Base-by-base conservation (phyloP, 768 basidiomycete species). In the Podaxis pistillaris region DNA sequence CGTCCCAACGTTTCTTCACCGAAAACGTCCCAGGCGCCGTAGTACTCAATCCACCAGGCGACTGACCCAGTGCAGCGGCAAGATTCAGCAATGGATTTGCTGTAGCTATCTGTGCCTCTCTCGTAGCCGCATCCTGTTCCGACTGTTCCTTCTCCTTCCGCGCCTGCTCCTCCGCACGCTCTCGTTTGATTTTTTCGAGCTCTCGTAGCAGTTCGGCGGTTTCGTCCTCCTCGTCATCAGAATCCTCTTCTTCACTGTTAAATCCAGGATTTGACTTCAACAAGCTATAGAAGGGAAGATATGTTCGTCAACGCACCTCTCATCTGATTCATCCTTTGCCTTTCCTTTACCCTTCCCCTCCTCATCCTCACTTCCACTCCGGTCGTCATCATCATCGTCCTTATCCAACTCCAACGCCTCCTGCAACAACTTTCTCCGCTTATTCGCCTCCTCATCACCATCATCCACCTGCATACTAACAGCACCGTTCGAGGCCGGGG, bases 101-200 rank as follows among this genome's bases (percentile, higher is more conserved):
- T 1, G 86, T 87, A 1, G 96, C 95, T 69, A 96, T 90, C 70
- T 93, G 90, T 22, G 82, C 85, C 65, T 96, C 94, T 58, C 91
- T 83, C 44, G 81, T 76, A 37, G 86, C 84, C 24, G 84, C 83
- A 8, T 81, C 74, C 15, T 81, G 73, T 1, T 82, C 90, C 6
- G 85, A 83, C 67, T 90, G 83, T 69, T 94, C 94, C 46, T 81
- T 81, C 47, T 97, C 96, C 72, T 86, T 80, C 49, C 91, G 81
- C 40, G 83, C 89, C 71, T 94, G 94, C 75, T 98, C 97, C 69
- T 91, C 96, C 11, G 96, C 96, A 9, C 96, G 84, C 71, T 98
- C 96, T 52, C 89, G 89, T 76, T 97, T 98, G 68, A 98, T 98
- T 79, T 96, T 98, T 76, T 97, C 96, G n/a, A 99, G 82, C 73